These are phyloP conservation scores for Kuraishia piskuri DNA, from an alignment of 805 yeast genomes.

Conservation along the genomic window DNA sequence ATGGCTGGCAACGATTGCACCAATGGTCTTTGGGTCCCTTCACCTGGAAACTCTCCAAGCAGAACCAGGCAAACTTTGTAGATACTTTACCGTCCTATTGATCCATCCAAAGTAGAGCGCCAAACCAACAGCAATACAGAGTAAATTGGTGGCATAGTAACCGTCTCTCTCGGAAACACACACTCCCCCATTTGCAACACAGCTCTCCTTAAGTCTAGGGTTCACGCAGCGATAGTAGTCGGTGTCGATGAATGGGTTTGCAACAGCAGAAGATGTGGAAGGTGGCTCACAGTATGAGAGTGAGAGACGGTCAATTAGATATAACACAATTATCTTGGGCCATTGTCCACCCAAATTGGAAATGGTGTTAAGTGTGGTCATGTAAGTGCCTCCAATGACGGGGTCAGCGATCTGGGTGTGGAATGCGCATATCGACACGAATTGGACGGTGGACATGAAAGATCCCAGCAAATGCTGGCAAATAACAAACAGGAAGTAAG, in stretches of 20 bases:
- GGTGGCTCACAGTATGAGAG: constrained; percentile 44
- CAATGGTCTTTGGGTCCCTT: too few relatives aligned
- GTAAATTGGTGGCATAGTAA: constrained; percentile 64
- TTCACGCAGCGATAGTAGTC: constrained; percentile 20
- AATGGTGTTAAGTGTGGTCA: constrained; percentile 91
- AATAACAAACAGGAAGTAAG: constrained; percentile 65
- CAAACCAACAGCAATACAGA: constrained; percentile 66
- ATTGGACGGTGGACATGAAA: constrained; percentile 91
- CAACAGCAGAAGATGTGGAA: background rate
- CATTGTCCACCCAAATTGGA: constrained; percentile 95
- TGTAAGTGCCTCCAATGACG: constrained; percentile 91
- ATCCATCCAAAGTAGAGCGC: constrained; percentile 59
- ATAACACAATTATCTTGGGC: constrained; percentile 82
- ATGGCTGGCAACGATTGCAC: too few relatives aligned
- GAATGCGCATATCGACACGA: constrained; percentile 90
- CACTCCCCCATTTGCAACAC: constrained; percentile 46
- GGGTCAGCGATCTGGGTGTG: constrained; percentile 96
- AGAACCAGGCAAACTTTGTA: constrained; percentile 65
- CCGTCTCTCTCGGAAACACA: constrained; percentile 64
- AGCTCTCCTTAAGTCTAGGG: constrained; percentile 32
- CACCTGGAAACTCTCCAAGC: constrained; percentile 58
- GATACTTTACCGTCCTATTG: constrained; percentile 44
- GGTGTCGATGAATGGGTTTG: constrained; percentile 16
- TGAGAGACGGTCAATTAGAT: constrained; percentile 75
- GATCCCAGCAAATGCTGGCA: constrained; percentile 79